A percentile compares a stretch with the other conserved stretches of the same genome.
phyloP scores from a whole-genome alignment of 331 rosid species.

The Pyrus hybrid region DNA sequence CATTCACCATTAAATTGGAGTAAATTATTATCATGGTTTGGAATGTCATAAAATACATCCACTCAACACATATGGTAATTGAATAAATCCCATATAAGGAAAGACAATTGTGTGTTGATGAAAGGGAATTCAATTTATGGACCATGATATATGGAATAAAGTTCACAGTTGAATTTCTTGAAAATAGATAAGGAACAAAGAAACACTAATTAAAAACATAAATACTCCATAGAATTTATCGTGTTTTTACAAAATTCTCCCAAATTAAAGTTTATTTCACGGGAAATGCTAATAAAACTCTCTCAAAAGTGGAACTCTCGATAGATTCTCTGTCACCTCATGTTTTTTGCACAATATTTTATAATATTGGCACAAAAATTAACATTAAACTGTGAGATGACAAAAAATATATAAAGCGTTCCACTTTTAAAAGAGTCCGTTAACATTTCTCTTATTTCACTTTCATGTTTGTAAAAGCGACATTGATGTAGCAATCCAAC shows the following conservation, averaged over 20 bases:
- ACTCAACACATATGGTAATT: background rate
- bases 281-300: too few relatives aligned
- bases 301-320: too few relatives aligned
- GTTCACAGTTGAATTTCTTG: background rate
- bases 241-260: too few relatives aligned
- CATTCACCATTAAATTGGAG: background rate
- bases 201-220: background rate
- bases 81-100: background rate
- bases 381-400: too few relatives aligned
- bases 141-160: background rate
- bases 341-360: too few relatives aligned
- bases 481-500: background rate
- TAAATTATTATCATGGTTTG: background rate
- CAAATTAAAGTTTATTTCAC: too few relatives aligned
- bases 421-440: too few relatives aligned
- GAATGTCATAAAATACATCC: background rate
- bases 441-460: background rate
- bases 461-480: background rate
- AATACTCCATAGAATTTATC: too few relatives aligned
- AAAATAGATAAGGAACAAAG: background rate
- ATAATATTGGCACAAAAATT: too few relatives aligned
- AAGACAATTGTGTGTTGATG: background rate
- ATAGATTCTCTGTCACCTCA: too few relatives aligned
- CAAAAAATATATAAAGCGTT: too few relatives aligned
- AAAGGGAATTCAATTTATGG: background rate